Percentiles rank a stretch among this genome's conserved stretches.
These are phyloP conservation scores for Hirschfeldia incana DNA, from an alignment of 345 rosid species.

Conservation along the genomic window DNA sequence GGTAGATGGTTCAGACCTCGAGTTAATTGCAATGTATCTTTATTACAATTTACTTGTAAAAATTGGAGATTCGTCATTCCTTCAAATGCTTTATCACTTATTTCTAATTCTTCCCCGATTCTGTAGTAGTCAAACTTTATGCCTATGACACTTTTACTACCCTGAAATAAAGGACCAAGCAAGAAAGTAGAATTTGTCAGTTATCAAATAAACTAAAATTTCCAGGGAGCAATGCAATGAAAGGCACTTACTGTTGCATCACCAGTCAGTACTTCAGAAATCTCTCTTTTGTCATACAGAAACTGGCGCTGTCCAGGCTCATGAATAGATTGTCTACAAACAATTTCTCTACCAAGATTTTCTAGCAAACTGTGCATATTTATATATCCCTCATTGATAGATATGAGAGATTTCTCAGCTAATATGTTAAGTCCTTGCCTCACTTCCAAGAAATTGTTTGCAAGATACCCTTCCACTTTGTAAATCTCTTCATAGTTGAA, in stretches of 20 bases:
- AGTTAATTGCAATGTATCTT: too few species aligned
- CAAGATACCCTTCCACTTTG: neutral
- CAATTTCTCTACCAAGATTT: neutral
- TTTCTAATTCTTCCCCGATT: too few species aligned
- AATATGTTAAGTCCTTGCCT: neutral
- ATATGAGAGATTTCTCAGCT: neutral
- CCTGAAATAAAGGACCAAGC: neutral
- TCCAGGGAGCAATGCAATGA: neutral
- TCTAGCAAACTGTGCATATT: neutral
- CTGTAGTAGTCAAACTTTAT: neutral
- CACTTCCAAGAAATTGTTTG: neutral
- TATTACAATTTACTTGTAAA: too few species aligned
- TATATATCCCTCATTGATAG: neutral
- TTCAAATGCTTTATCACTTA: too few species aligned
- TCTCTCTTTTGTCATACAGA: constrained; percentile 15
- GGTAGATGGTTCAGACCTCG: neutral
- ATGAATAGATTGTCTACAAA: neutral
- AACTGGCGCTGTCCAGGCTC: constrained; percentile 18
- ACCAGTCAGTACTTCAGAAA: constrained; percentile 10
- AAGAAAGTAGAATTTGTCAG: neutral
- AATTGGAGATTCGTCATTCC: too few species aligned
- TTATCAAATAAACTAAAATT: neutral
- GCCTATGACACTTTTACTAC: neutral
- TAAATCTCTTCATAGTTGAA: neutral
- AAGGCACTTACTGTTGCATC: neutral